Evolutionary conservation across 176 grass and related monocot species (phyloP), one percentile per base, ranked within the genome.

Genomic region (Oryza glumipatula): DNA sequence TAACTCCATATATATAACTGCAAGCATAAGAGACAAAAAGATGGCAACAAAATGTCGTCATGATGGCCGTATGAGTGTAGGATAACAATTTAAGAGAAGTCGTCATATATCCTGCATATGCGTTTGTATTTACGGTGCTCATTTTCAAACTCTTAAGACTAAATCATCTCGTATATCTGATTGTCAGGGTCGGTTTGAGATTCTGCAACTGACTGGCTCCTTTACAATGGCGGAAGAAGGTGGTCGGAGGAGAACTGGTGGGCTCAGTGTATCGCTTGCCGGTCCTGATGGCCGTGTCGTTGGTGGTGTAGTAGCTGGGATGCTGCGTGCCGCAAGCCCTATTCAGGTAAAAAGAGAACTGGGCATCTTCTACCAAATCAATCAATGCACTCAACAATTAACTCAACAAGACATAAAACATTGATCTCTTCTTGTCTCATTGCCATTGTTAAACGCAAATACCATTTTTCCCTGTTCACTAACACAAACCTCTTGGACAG

Each of bases 251-350:
- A 95, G 96, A 90, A 95, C 83, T 8, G 96, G 96, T 22, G 91
- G 93, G 38, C 83, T 98, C 49, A 98, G 96, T 47, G 93, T 95
- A 8, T 98, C 91, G 6, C 96, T 98, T 79, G 96, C 96, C 75
- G 86, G 89, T 2, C 96, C 96, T 35, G 93, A 98, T 79, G 96
- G 96, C 23, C 96, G 96, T 82, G 91, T 98, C 3, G 86, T 98
- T 13, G 96, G 96, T 44, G 93, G 96, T 5, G 91, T 88, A n/a
- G 93, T 98, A 79, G 91, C 93, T 76, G 93, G 93, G 52, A 84
- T 85, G 71, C 88, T 98, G 56, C 89, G 83, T 86, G 96, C 96
- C 68, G 93, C 93, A 9, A 92, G 93, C 83, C 96, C 96, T 65
- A 98, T 98, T 85, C 96, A 95, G 90, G 96, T 98, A 82, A 45